Evolutionary conservation across 2,329 filamentous ascomycete species (phyloP), one percentile per base, ranked within the genome.

Genomic region (Arthroderma uncinatum): DNA sequence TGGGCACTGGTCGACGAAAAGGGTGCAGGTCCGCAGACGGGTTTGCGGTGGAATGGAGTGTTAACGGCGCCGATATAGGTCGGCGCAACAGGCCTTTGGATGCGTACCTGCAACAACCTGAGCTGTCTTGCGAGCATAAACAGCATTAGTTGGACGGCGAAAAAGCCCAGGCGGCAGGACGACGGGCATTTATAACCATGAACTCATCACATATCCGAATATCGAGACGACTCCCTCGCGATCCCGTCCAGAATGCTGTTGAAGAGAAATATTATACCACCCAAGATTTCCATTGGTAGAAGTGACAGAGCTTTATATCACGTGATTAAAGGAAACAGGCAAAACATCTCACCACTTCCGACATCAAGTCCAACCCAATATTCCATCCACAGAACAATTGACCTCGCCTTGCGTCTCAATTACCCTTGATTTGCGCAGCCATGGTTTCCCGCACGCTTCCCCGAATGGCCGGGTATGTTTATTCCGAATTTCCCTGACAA

Each of bases 391-490:
- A 40, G 56, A 56, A 48, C 65, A 63, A 67, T 64, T 64, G 62
- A 62, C 62, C 60, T 61, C 59, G 33, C 61, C 33, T 33, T 40
- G 33, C 33, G 42, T 34, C 19, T 42, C 47, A 37, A 33, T 58
- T 42, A 10, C 12, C 30, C 21, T 61, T 58, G 60, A 62, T 52
- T 57, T 65, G 66, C 66, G 65, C 63, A 66, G 71, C 67, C 62
- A 74, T 74, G 65, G 63, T 67, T 66, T 70, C 71, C 64, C 71
- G 70, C 66, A 74, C 72, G 61, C 64, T 66, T 61, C 71, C 72
- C 65, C 69, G 72, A 61, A 63, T 73, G 64, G 71, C 71, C 62
- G 72, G 71, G 72, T 74, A 73, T 55, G 72, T 71, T n/a, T 50
- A 14, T 36, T 48, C 57, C 40, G 34, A 52, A 34, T 53, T 60